Base-by-base conservation (phyloP, 2,329 filamentous ascomycete genomes). In the Xylaria sp. region DNA sequence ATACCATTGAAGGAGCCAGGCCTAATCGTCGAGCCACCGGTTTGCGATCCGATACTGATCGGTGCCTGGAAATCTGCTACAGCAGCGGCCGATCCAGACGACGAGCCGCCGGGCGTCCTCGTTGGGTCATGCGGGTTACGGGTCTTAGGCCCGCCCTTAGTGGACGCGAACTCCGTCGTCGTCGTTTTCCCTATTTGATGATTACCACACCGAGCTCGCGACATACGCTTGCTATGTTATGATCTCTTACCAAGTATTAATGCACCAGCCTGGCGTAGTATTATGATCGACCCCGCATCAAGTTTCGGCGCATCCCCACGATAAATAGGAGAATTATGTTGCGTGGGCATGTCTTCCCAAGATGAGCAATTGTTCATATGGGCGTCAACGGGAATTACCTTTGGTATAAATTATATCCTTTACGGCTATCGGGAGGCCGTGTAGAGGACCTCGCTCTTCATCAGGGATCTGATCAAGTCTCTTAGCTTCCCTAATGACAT, bases 31-130 rank as follows among this genome's bases (percentile, higher is more conserved):
- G 84, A 87, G 0, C 88, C 88, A 2, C 83, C 85, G 0, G 88
- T 91, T 69, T 91, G 88, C 0, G 87, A 89, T 0, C 87, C 88
- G 0, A 91, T 75, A 0, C 77, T 81, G 10, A 90, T 68, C 0
- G 87, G 85, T 0, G 81, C 82, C 64, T 90, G 88, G 54, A 83
- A 83, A 64, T 90, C 88, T 6, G 78, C 87, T 0, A 91, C 87
- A 0, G 86, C 87, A 0, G 88, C 87, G 0, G 80, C 88, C 0
- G 87, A 90, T 0, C 89, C 88, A 0, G 87, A 86, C 0, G 87
- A 90, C 0, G 87, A 90, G 46, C 88, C 88, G 0, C 88, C 88
- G 0, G 88, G 88, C 0, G 88, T 90, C 4, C 89, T 82, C 0
- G 79, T 80, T 1, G 77, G 72, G 71, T 91, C 87, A 66, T 92